Evolutionary conservation across 2,329 filamentous ascomycete species (phyloP).

Genomic region (Ophiostoma novo-ulmi): DNA sequence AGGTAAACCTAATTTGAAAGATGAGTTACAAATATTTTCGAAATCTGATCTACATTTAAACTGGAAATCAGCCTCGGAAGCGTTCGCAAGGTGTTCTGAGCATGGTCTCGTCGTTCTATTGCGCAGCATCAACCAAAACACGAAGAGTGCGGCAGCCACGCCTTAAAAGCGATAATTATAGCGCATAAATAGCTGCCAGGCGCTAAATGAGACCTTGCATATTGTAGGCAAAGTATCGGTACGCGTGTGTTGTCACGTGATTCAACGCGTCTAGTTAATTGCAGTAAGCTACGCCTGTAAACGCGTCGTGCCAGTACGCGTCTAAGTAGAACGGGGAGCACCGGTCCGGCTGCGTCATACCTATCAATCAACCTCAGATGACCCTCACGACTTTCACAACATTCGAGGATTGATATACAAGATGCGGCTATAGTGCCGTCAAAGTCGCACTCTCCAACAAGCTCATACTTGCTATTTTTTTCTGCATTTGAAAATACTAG

Average conservation of each 20-base stretch:
- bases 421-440: not conserved
- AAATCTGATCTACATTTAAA: too few relatives aligned
- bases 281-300: not conserved
- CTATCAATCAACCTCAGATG: not conserved
- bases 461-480: not conserved
- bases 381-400: not conserved
- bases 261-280: not conserved
- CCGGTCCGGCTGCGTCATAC: slow-evolving; percentile 3
- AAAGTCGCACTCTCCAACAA: not conserved
- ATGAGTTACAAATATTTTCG: not conserved
- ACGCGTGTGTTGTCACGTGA: not conserved
- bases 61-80: too few relatives aligned
- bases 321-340: not conserved
- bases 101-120: too few relatives aligned
- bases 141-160: too few relatives aligned
- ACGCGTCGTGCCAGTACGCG: not conserved
- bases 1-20: not conserved
- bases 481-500: not conserved
- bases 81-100: too few relatives aligned
- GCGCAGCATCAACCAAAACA: too few relatives aligned
- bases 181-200: not conserved
- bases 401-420: not conserved
- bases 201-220: not conserved
- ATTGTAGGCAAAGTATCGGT: not conserved
- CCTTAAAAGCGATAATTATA: too few relatives aligned